These are phyloP conservation scores for Penicillium aurantiogriseum DNA, from an alignment of 2,329 filamentous ascomycete species.

Conservation along the genomic window DNA sequence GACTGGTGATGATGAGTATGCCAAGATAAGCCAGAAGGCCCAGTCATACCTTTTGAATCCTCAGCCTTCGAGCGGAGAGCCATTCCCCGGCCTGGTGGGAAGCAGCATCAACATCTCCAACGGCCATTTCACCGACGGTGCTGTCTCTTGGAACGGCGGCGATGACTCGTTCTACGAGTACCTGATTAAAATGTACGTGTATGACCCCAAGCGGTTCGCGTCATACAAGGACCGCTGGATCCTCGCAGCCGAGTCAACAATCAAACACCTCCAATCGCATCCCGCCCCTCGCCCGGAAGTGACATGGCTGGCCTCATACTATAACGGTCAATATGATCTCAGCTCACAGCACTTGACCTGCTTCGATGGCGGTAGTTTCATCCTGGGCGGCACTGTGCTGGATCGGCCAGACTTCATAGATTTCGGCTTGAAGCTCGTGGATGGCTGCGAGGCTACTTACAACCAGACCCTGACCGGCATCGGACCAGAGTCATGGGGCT, in stretches of 20 bases:
- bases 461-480: slow-evolving; percentile 66
- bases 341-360: slow-evolving; percentile 62
- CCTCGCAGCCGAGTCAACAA: slow-evolving; percentile 71
- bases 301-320: slow-evolving; percentile 57
- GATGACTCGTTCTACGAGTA: slow-evolving; percentile 86
- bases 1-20: slow-evolving; percentile 66
- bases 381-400: slow-evolving; percentile 74
- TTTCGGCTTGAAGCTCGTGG: slow-evolving; percentile 70
- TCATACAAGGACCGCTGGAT: slow-evolving; percentile 73
- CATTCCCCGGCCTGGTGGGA: slow-evolving; percentile 75
- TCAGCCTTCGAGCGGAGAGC: slow-evolving; percentile 60
- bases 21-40: slow-evolving; percentile 62
- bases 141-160: slow-evolving; percentile 74
- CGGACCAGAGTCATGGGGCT: slow-evolving; percentile 70
- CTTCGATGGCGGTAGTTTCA: slow-evolving; percentile 82
- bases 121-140: slow-evolving; percentile 65
- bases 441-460: slow-evolving; percentile 75
- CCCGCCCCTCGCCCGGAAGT: slow-evolving; percentile 66
- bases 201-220: slow-evolving; percentile 64
- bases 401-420: slow-evolving; percentile 64
- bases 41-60: slow-evolving; percentile 70
- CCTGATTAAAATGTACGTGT: slow-evolving; percentile 86
- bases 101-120: slow-evolving; percentile 62
- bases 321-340: slow-evolving; percentile 36
- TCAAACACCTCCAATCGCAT: slow-evolving; percentile 67